Evolutionary conservation across 2,329 filamentous ascomycete genomes (phyloP).

Genomic region (Epichloe elymi): DNA sequence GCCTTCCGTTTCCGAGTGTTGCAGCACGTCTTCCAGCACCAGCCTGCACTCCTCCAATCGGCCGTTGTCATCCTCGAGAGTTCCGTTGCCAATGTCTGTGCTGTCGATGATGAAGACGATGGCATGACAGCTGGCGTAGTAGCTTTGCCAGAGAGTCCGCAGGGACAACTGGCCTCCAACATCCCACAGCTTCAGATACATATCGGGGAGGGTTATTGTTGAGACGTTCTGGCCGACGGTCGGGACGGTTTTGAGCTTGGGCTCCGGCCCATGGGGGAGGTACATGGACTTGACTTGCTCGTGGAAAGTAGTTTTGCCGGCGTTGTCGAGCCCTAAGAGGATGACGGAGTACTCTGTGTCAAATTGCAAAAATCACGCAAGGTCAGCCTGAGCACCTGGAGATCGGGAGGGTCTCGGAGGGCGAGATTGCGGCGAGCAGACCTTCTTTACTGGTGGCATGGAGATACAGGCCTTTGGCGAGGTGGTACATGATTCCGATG

Average conservation of each 20-base stretch:
- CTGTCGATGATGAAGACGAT: slow-evolving; percentile 97
- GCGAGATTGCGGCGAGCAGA: slow-evolving; percentile 21
- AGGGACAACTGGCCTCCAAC: slow-evolving; percentile 86
- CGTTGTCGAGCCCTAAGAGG: slow-evolving; percentile 93
- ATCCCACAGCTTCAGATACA: slow-evolving; percentile 98
- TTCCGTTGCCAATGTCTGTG: slow-evolving; percentile 79
- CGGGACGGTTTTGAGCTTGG: slow-evolving; percentile 74
- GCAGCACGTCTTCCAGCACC: slow-evolving; percentile 81
- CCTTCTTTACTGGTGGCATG: slow-evolving; percentile 96
- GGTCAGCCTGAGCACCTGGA: not conserved
- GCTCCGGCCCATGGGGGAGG: slow-evolving; percentile 46
- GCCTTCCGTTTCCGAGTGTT: slow-evolving; percentile 76
- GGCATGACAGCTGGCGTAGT: slow-evolving; percentile 87
- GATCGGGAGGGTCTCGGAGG: not conserved
- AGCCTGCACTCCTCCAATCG: slow-evolving; percentile 78
- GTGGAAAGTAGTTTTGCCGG: slow-evolving; percentile 95
- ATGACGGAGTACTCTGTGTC: slow-evolving; percentile 84
- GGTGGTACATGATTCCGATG: slow-evolving; percentile 64
- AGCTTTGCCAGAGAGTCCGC: slow-evolving; percentile 86
- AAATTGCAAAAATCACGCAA: not conserved
- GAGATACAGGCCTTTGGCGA: slow-evolving; percentile 87
- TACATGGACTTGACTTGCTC: slow-evolving; percentile 90
- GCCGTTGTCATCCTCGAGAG: slow-evolving; percentile 41
- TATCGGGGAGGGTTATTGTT: slow-evolving; percentile 78
- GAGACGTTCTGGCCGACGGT: slow-evolving; percentile 96